These are phyloP conservation scores for Bipolaris bicolor DNA, from an alignment of 2,329 filamentous ascomycete species.

Conservation along the genomic window DNA sequence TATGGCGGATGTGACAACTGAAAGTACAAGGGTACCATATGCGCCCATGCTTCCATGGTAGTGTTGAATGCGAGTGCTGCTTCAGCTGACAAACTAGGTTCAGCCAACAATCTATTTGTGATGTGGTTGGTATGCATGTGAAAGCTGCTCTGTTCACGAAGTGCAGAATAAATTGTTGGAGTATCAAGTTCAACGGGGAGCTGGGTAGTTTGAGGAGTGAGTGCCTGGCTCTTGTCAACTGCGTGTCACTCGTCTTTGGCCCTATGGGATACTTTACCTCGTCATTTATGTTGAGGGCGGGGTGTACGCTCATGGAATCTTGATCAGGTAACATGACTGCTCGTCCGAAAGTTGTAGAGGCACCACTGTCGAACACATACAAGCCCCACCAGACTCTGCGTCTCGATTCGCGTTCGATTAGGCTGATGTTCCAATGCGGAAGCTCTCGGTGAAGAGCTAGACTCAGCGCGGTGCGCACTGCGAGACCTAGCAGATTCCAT, in stretches of 20 bases:
- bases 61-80: slow-evolving; percentile 28
- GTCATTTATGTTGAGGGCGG: slow-evolving; percentile 31
- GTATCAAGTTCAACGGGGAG: slow-evolving; percentile 24
- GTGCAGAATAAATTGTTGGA: slow-evolving; percentile 30
- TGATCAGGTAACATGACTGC: slow-evolving; percentile 34
- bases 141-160: slow-evolving; percentile 30
- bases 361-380: slow-evolving; percentile 37
- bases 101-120: slow-evolving; percentile 31
- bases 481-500: slow-evolving; percentile 35
- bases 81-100: slow-evolving; percentile 33
- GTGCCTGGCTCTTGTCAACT: slow-evolving; percentile 20
- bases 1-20: slow-evolving; percentile 16
- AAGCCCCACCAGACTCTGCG: slow-evolving; percentile 35
- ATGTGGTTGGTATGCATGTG: slow-evolving; percentile 35
- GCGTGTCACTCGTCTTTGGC: not conserved
- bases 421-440: slow-evolving; percentile 36
- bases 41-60: slow-evolving; percentile 28
- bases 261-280: slow-evolving; percentile 15
- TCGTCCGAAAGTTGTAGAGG: slow-evolving; percentile 34
- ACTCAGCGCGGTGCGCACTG: slow-evolving; percentile 32
- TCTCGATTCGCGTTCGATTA: slow-evolving; percentile 33
- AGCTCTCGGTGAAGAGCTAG: slow-evolving; percentile 35
- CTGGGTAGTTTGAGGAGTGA: slow-evolving; percentile 28
- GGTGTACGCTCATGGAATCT: slow-evolving; percentile 34
- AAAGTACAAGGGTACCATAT: slow-evolving; percentile 26